Conservation (phyloP, 2,329 filamentous ascomycete species). For the Lachnellula willkommii region DNA sequence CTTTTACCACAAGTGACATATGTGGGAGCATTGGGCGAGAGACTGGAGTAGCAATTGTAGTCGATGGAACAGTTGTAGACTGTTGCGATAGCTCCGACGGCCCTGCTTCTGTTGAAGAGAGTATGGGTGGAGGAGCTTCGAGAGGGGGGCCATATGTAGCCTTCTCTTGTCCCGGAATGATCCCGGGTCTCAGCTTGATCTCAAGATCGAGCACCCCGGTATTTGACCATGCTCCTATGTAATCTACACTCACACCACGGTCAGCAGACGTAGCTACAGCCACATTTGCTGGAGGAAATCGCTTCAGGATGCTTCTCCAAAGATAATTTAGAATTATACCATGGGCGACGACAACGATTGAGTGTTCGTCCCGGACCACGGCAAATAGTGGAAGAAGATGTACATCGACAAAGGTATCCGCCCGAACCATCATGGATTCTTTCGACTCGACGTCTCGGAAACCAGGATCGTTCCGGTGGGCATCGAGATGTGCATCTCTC, state of each 20-base stretch:
- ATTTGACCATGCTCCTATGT: conserved; percentile 58
- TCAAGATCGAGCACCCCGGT: conserved; percentile 49
- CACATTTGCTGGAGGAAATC: conserved; percentile 38
- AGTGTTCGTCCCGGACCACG: conserved; percentile 29
- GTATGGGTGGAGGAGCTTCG: neutral
- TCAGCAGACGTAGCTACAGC: conserved; percentile 35
- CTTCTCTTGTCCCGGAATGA: neutral
- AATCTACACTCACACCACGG: conserved; percentile 39
- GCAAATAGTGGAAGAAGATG: conserved; percentile 53
- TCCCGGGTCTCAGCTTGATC: conserved; percentile 12
- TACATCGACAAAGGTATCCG: conserved; percentile 59
- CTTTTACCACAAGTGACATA: conserved; percentile 49
- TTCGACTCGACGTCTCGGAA: conserved; percentile 60
- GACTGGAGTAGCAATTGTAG: neutral
- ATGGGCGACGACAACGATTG: conserved; percentile 70
- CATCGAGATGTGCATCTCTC: conserved; percentile 36
- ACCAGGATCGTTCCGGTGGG: conserved; percentile 36
- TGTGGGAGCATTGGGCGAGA: conserved; percentile 24
- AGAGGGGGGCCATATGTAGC: neutral
- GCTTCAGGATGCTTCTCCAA: conserved; percentile 55
- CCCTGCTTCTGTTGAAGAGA: neutral
- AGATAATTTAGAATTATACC: conserved; percentile 72
- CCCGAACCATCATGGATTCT: conserved; percentile 59
- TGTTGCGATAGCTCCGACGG: neutral
- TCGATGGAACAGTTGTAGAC: neutral